Evolutionary conservation across 768 basidiomycete species (phyloP).

Genomic region (Phanerochaete sordida): DNA sequence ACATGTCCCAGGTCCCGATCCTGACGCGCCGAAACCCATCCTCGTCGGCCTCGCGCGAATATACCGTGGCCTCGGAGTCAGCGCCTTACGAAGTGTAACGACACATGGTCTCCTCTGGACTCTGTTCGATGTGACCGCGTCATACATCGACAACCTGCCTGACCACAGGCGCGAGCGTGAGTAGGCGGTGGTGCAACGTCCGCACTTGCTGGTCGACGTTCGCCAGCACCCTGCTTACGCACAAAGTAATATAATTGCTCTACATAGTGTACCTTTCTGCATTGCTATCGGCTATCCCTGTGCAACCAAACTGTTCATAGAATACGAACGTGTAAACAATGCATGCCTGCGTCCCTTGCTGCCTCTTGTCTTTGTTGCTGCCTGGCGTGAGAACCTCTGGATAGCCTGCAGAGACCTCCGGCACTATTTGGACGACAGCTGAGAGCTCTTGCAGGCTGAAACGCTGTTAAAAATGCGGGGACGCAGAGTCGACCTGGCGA

Average conservation of each 20-base stretch:
- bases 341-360: too few species aligned
- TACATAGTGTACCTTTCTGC: neutral
- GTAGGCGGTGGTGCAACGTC: neutral
- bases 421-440: too few species aligned
- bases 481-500: too few species aligned
- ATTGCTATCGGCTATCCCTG: neutral
- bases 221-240: neutral
- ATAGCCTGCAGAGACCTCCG: too few species aligned
- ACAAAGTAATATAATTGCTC: neutral
- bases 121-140: slow-evolving; percentile 76
- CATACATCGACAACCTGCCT: slow-evolving; percentile 67
- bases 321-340: neutral
- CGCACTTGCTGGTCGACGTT: too few species aligned
- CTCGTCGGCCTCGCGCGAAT: slow-evolving; percentile 76
- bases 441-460: too few species aligned
- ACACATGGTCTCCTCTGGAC: slow-evolving; percentile 96
- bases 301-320: slow-evolving; percentile 3
- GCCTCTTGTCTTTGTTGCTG: too few species aligned
- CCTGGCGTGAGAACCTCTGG: too few species aligned
- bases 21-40: slow-evolving; percentile 70
- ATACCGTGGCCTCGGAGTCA: slow-evolving; percentile 93
- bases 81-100: slow-evolving; percentile 86
- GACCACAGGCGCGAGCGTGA: neutral
- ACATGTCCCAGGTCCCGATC: slow-evolving; percentile 64
- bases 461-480: too few species aligned